phyloP scores from a whole-genome alignment of 352 stramenopile genomes.

The Blastocystis sp. region DNA sequence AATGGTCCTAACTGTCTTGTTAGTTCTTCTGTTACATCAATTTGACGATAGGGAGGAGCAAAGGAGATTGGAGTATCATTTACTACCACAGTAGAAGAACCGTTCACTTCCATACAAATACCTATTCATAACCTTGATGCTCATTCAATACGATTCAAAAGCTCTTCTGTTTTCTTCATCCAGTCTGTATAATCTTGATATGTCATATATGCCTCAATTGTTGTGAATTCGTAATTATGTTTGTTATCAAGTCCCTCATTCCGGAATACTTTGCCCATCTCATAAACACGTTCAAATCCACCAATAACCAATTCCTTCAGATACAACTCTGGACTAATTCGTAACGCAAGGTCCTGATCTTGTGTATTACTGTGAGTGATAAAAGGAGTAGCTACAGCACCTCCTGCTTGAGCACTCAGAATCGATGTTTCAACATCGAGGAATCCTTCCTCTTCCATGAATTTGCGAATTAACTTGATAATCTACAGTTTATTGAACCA shows the following conservation, averaged over 20 bases:
- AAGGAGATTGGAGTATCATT: slow-evolving; percentile 75
- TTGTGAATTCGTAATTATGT: slow-evolving; percentile 98
- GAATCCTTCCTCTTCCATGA: slow-evolving; percentile 71
- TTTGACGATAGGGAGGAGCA: slow-evolving; percentile 83
- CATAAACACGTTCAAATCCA: slow-evolving; percentile 92
- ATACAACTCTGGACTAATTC: slow-evolving; percentile 92
- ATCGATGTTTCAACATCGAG: slow-evolving; percentile 96
- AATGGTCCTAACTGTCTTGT: slow-evolving; percentile 66
- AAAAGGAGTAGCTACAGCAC: slow-evolving; percentile 90
- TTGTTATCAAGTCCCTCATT: slow-evolving; percentile 94
- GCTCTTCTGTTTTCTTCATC: slow-evolving; percentile 87
- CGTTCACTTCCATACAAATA: not conserved
- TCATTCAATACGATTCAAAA: not conserved
- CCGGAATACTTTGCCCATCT: slow-evolving; percentile 94
- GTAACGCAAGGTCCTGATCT: slow-evolving; percentile 88
- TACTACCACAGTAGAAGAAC: not conserved
- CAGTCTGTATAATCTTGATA: slow-evolving; percentile 96
- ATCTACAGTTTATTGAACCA: slow-evolving; percentile 75
- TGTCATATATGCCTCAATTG: slow-evolving; percentile 93
- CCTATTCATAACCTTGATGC: not conserved
- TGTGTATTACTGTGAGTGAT: slow-evolving; percentile 87
- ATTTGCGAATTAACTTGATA: slow-evolving; percentile 73
- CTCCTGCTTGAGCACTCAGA: slow-evolving; percentile 85
- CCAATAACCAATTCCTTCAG: slow-evolving; percentile 92
- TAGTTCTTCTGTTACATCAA: slow-evolving; percentile 82